A percentile compares a stretch with the other conserved stretches of the same genome.
These are phyloP conservation scores for Closterium sp. DNA, from an alignment of 139 green algal species.

Conservation along the genomic window DNA sequence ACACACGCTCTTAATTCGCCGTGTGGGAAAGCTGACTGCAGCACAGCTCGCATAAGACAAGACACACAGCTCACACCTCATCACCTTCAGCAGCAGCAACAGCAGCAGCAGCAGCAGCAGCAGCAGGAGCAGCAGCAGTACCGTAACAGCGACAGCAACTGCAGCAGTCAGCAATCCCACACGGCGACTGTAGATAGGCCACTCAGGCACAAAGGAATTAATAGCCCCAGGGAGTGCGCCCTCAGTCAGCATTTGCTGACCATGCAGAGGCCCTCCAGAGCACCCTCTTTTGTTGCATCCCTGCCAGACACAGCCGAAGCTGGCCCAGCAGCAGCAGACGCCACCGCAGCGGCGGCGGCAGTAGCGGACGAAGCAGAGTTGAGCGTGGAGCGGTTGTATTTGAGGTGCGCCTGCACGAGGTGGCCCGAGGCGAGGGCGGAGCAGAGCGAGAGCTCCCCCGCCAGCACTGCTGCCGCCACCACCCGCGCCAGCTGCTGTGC, in stretches of 20 bases:
- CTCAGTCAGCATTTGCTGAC: background rate
- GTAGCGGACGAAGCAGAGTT: background rate
- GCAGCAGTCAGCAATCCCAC: too few species aligned
- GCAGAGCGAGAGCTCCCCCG: constrained; percentile 51
- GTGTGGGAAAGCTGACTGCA: background rate
- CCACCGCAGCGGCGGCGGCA: background rate
- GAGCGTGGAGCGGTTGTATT: constrained; percentile 47
- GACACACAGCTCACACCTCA: background rate
- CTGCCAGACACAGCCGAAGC: too few species aligned
- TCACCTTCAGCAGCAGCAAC: too few species aligned
- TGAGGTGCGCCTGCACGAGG: constrained; percentile 49
- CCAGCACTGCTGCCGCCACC: constrained; percentile 44
- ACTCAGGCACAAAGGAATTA: too few species aligned
- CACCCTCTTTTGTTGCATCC: too few species aligned
- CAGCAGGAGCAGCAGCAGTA: too few species aligned
- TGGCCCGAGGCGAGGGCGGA: constrained; percentile 44
- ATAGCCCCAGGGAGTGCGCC: too few species aligned
- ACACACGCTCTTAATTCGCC: background rate
- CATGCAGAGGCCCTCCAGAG: background rate
- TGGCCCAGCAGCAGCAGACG: too few species aligned
- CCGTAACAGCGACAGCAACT: too few species aligned
- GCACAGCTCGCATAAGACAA: background rate
- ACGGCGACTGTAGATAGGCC: too few species aligned
- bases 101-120: too few species aligned
- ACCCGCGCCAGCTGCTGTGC: constrained; percentile 41